Conservation (phyloP, 73 alveolate species). For the Uronychia setigera region DNA sequence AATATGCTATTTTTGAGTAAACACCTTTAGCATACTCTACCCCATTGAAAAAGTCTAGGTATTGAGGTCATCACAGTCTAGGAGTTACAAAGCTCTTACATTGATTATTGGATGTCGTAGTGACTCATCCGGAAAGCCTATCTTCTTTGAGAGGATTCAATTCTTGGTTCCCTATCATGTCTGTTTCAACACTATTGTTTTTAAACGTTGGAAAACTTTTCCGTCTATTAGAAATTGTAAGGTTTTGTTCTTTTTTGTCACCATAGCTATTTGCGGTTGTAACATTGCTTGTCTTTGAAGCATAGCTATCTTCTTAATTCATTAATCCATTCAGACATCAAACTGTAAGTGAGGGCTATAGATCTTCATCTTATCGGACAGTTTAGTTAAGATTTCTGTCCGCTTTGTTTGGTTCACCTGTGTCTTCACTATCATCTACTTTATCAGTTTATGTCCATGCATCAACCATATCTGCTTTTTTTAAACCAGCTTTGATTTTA, state of each 20-base stretch:
- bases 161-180: neutral
- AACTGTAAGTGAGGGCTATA: neutral
- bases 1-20: neutral
- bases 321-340: neutral
- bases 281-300: neutral
- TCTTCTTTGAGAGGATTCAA: neutral
- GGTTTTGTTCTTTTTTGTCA: neutral
- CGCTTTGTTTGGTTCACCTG: neutral
- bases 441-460: conserved; percentile 66
- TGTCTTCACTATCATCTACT: conserved; percentile 42
- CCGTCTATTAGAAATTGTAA: neutral
- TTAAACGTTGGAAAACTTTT: neutral
- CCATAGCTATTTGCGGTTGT: neutral
- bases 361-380: neutral
- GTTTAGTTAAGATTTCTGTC: too few species aligned
- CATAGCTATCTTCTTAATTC: neutral
- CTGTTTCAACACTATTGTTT: neutral
- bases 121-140: too few species aligned
- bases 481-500: conserved; percentile 30
- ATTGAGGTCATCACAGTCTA: too few species aligned
- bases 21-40: neutral
- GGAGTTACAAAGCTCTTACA: neutral
- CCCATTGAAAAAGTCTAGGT: too few species aligned
- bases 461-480: conserved; percentile 66
- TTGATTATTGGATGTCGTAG: too few species aligned